Percentiles rank a stretch among this genome's conserved stretches.
Evolutionary conservation across 202 grass and related monocot genomes (phyloP).

Genomic region (Panicum hallii): DNA sequence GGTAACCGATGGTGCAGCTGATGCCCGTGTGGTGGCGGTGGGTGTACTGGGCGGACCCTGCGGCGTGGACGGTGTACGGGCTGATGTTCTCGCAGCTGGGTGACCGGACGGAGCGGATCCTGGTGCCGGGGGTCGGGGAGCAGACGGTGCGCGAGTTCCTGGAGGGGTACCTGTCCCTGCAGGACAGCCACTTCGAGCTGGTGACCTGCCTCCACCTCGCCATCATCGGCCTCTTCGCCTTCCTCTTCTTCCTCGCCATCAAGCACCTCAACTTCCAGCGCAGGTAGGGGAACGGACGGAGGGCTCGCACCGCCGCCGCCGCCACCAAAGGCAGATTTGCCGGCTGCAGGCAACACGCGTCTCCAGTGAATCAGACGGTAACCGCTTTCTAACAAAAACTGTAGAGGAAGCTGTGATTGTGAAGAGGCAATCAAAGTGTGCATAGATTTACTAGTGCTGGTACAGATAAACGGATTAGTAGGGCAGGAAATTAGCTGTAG

Average conservation of each 20-base stretch:
- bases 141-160: conserved; percentile 72
- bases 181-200: conserved; percentile 64
- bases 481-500: too few relatives aligned
- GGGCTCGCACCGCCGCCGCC: too few relatives aligned
- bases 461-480: too few relatives aligned
- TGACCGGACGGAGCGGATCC: conserved; percentile 61
- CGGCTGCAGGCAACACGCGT: too few relatives aligned
- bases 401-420: too few relatives aligned
- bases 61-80: conserved; percentile 91
- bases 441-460: too few relatives aligned
- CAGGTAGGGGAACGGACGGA: conserved; percentile 42
- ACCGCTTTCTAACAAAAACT: too few relatives aligned
- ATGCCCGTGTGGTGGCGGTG: conserved; percentile 98
- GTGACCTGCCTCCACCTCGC: conserved; percentile 72
- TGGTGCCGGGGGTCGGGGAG: conserved; percentile 43
- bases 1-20: conserved; percentile 63
- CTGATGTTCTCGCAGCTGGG: conserved; percentile 86
- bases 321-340: too few relatives aligned
- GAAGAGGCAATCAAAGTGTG: too few relatives aligned
- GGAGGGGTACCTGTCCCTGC: conserved; percentile 71
- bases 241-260: conserved; percentile 77
- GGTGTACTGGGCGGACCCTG: conserved; percentile 92
- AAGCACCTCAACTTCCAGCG: conserved; percentile 90
- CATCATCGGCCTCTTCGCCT: conserved; percentile 67
- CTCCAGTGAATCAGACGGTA: too few relatives aligned